Base-by-base conservation (phyloP, 1,284 basidiomycete genomes). In the Apiotrichum sp. region DNA sequence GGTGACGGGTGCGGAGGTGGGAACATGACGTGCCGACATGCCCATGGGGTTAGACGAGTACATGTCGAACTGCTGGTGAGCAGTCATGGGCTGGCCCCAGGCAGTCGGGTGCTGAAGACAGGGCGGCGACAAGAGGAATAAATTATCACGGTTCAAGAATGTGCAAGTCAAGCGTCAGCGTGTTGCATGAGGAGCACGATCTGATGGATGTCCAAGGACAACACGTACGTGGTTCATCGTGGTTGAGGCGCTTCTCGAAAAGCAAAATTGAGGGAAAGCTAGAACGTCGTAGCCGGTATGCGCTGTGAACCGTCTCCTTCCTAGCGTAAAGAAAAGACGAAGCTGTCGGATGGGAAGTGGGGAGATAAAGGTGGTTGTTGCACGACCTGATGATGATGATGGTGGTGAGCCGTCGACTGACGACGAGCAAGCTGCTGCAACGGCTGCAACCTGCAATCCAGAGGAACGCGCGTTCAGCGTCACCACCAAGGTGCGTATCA, bases 61-160 rank as follows among this genome's bases (percentile, higher is more conserved):
- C 52, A 67, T 66, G 64, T 75, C 73, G 57, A 73, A 75, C 44
- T 61, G 56, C 47, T 70, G 64, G 55, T 69, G 59, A 10, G 67
- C 63, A 11, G 71, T 62, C 45, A 72, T 56, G 61, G 67, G 69
- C 55, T 73, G 71, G 47, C 72, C 72, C 74, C 74, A 75, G 49
- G 70, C 66, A 50, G 71, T 64, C 43, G 74, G 74, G 58, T 75
- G 74, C 74, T 75, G 56, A n/a, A 4, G 16, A 3, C 9, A 36
- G 9, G 13, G 29, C 4, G 34, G 31, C 36, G 40, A 41, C 32
- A 3, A 35, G 13, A 34, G 16, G 32, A 32, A 3, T 5, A 22
- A 22, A 22, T 22, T 22, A 22, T 22, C 22, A 22, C 22, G 22
- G 22, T 22, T 22, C 22, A 22, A 22, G 22, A 22, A 22, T 22